Evolutionary conservation across 805 yeast species (phyloP), one percentile per base, ranked within the genome.

Genomic region (Nakazawaea laoshanensis): DNA sequence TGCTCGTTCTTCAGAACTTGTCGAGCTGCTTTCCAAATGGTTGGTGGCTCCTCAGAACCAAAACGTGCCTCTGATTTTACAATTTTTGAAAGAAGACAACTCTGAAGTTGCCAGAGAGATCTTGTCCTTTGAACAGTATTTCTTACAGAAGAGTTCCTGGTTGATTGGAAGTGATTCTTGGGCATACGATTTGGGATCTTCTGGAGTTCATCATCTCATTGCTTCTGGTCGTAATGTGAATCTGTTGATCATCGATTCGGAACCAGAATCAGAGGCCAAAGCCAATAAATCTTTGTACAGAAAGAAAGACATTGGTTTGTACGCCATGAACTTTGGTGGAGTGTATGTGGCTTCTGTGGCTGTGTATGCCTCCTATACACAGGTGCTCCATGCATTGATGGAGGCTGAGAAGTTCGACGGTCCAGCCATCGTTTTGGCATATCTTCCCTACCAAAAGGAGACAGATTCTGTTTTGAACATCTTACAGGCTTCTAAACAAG

Each of bases 281-380:
- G 50, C 53, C 40, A 44, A 53, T 31, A 50, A 58, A 44, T 63
- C 72, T 41, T 56, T 64, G 3, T 53, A 61, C 50, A 76, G 92
- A 55, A 86, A 87, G 65, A 86, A 89, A 59, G 95, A 89, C 52
- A 76, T 88, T 42, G 97, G 96, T 35, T 64, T 89, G 29, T 89
- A 86, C 53, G 96, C 96, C 29, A 84, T 89, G 95, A 84, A 85
- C 57, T 85, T 79, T 47, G 92, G 94, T 37, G 72, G 77, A 42
- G 78, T 82, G 28, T 89, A 86, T 51, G 96, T 88, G 46, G 95
- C 96, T 6, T 85, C 95, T 13, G 87, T 87, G 35, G 96, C 96
- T 16, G 78, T 88, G 26, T 89, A 89, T 57, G 73, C 95, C 2
- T 86, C 96, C 2, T 89, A 88, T 62, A 84, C 96, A 5, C 97